Percentiles rank a stretch among this genome's conserved stretches.
These are phyloP conservation scores for Rosa hybrid DNA, from an alignment of 331 rosid genomes.

Conservation along the genomic window DNA sequence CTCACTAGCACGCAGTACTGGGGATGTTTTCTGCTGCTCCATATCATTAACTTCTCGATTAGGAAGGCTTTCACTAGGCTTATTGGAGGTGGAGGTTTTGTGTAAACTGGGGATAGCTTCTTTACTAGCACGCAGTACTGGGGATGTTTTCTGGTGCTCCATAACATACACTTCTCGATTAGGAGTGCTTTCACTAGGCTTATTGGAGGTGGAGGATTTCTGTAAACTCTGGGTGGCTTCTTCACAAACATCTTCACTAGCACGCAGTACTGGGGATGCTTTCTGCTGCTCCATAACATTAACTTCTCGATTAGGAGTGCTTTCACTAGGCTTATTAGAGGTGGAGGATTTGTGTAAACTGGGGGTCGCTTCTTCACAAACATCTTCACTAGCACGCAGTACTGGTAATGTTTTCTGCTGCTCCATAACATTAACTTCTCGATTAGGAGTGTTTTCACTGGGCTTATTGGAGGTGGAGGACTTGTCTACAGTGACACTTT, in stretches of 20 bases:
- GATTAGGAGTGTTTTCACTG: neutral
- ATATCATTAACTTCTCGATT: neutral
- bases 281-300: constrained; percentile 8
- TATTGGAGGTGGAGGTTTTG: neutral
- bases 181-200: neutral
- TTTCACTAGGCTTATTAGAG: constrained; percentile 1
- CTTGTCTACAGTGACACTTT: constrained; percentile 5
- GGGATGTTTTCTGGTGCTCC: constrained; percentile 5
- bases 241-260: constrained; percentile 4
- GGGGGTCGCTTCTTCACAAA: constrained; percentile 20
- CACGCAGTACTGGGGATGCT: neutral
- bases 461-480: constrained; percentile 17
- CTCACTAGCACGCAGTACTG: constrained; percentile 7
- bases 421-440: neutral
- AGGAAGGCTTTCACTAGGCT: neutral
- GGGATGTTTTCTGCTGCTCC: constrained; percentile 6
- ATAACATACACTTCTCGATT: neutral
- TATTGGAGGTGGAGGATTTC: neutral
- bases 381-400: constrained; percentile 9
- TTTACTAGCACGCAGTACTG: constrained; percentile 9
- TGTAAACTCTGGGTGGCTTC: constrained; percentile 27
- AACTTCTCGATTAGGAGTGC: neutral
- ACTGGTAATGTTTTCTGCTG: constrained; percentile 7
- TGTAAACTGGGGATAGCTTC: constrained; percentile 28
- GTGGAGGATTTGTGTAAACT: constrained; percentile 18